These are phyloP conservation scores for Tylopilus sp. DNA, from an alignment of 768 basidiomycete species.

Conservation along the genomic window DNA sequence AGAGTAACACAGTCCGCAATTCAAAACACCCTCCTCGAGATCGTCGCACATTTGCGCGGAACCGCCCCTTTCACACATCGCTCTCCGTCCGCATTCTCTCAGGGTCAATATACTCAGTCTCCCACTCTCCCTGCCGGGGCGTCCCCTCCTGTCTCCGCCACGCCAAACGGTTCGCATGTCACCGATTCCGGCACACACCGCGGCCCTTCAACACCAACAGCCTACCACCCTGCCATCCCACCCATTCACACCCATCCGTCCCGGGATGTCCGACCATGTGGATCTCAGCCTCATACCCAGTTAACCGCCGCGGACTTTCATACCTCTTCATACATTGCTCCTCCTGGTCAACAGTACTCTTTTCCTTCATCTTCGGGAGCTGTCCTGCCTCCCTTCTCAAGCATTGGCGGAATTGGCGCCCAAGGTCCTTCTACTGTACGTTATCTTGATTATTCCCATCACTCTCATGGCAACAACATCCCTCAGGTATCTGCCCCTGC, in stretches of 20 bases:
- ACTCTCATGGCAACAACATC: slow-evolving; percentile 27
- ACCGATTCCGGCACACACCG: slow-evolving; percentile 22
- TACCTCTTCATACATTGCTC: slow-evolving; percentile 40
- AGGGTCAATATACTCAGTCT: slow-evolving; percentile 55
- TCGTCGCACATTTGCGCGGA: slow-evolving; percentile 73
- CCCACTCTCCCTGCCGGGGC: slow-evolving; percentile 63
- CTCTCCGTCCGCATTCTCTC: slow-evolving; percentile 58
- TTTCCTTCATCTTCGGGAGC: slow-evolving; percentile 45
- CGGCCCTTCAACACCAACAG: slow-evolving; percentile 29
- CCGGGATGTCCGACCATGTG: slow-evolving; percentile 32
- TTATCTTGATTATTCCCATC: slow-evolving; percentile 43
- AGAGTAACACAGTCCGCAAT: slow-evolving; percentile 70
- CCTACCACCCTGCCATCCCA: slow-evolving; percentile 28
- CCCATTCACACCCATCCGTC: slow-evolving; percentile 30
- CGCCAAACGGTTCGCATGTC: slow-evolving; percentile 34
- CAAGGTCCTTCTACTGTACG: slow-evolving; percentile 56
- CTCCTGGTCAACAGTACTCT: slow-evolving; percentile 29
- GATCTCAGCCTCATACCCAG: slow-evolving; percentile 33
- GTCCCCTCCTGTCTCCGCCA: slow-evolving; percentile 42
- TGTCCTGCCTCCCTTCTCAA: slow-evolving; percentile 69
- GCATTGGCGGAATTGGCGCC: slow-evolving; percentile 53
- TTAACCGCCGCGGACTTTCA: slow-evolving; percentile 41
- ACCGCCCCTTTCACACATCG: slow-evolving; percentile 45
- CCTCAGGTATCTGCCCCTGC: slow-evolving; percentile 31
- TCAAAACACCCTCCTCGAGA: slow-evolving; percentile 74